These are phyloP conservation scores for Taiwanofungus camphoratus DNA, from an alignment of 1,284 basidiomycete genomes.

Conservation along the genomic window DNA sequence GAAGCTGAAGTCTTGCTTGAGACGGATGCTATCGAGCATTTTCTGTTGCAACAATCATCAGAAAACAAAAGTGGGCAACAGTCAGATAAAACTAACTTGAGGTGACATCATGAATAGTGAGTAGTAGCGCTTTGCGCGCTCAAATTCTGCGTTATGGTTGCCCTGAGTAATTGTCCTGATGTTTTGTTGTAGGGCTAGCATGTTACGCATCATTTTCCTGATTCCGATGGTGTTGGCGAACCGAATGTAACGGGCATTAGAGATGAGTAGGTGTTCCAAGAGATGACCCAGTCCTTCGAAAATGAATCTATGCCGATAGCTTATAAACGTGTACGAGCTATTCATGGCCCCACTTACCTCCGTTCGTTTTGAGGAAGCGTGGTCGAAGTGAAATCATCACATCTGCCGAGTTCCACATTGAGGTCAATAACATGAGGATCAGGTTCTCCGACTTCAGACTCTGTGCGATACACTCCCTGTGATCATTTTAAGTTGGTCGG, in stretches of 20 bases:
- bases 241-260: constrained; percentile 68
- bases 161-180: constrained; percentile 74
- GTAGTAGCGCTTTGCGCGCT: constrained; percentile 78
- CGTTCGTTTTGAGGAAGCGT: constrained; percentile 62
- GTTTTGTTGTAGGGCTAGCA: constrained; percentile 90
- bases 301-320: constrained; percentile 54
- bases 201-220: constrained; percentile 86
- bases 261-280: constrained; percentile 81
- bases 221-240: constrained; percentile 76
- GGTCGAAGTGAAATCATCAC: constrained; percentile 65
- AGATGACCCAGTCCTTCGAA: constrained; percentile 85
- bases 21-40: constrained; percentile 67
- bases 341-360: constrained; percentile 41
- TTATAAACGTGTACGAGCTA: background rate
- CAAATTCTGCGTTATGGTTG: constrained; percentile 62
- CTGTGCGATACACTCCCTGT: constrained; percentile 79
- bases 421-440: constrained; percentile 88
- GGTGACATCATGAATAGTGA: constrained; percentile 72
- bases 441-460: constrained; percentile 83
- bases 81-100: constrained; percentile 43
- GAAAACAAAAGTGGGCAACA: background rate
- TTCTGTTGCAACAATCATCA: constrained; percentile 39
- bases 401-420: constrained; percentile 75
- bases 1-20: constrained; percentile 67
- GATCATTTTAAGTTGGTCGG: constrained; percentile 1